A percentile compares a stretch with the other conserved stretches of the same genome.
Evolutionary conservation across 805 yeast genomes (phyloP).

Genomic region (Candida ascalaphidarum): DNA sequence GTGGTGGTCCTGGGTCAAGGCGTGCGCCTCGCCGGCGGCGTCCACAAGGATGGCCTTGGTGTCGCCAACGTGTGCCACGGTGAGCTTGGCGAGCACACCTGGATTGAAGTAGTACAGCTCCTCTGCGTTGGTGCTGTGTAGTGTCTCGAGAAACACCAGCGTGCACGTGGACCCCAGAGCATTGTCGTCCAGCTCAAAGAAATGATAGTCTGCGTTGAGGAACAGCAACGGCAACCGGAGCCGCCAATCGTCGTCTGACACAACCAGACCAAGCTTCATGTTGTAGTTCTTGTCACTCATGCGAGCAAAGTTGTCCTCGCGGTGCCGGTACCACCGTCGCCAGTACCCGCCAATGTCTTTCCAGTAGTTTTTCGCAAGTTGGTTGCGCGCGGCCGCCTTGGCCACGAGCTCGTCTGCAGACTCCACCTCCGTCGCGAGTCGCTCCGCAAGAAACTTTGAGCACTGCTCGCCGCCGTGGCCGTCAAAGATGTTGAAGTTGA

Average conservation of each 20-base stretch:
- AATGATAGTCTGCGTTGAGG: conserved; percentile 57
- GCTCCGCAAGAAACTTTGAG: conserved; percentile 46
- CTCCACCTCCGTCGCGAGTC: conserved; percentile 50
- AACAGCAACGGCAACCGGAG: conserved; percentile 57
- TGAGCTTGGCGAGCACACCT: conserved; percentile 55
- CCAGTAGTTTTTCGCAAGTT: conserved; percentile 46
- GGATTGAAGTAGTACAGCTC: conserved; percentile 50
- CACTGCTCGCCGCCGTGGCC: conserved; percentile 92
- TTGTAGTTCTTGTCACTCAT: conserved; percentile 10
- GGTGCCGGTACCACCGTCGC: conserved; percentile 60
- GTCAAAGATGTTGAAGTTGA: conserved; percentile 75
- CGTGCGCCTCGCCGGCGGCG: conserved; percentile 66
- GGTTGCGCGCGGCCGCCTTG: conserved; percentile 14
- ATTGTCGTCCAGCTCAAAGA: conserved; percentile 30
- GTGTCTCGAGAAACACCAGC: conserved; percentile 48
- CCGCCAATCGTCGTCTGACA: conserved; percentile 43
- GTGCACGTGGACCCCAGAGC: conserved; percentile 70
- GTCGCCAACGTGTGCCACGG: conserved; percentile 90
- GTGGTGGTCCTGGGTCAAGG: conserved; percentile 76
- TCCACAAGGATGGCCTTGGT: conserved; percentile 85
- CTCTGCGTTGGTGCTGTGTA: conserved; percentile 16
- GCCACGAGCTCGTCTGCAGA: conserved; percentile 16
- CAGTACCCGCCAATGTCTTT: conserved; percentile 74
- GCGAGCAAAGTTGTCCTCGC: conserved; percentile 19
- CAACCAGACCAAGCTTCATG: conserved; percentile 5